Conservation (phyloP, 768 basidiomycete genomes). For the Polyporus arcularius region DNA sequence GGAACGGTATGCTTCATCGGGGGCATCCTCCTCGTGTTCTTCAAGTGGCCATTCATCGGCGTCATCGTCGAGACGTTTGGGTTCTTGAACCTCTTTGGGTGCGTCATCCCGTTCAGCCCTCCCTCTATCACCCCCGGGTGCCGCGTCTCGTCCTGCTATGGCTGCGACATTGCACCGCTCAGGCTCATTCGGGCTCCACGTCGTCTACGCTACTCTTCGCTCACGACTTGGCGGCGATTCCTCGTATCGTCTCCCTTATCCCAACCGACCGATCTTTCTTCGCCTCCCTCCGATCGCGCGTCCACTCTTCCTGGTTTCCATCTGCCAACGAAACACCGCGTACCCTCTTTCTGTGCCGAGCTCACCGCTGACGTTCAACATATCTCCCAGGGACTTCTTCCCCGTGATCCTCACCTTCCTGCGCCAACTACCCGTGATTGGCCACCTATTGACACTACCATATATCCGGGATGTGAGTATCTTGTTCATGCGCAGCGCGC, state of each 20-base stretch:
- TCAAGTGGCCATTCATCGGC: constrained; percentile 94
- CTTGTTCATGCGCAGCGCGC: too few species aligned
- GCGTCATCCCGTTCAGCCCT: constrained; percentile 24
- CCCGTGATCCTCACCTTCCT: constrained; percentile 97
- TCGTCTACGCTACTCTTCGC: too few species aligned
- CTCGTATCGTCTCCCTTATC: not conserved
- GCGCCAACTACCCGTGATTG: constrained; percentile 90
- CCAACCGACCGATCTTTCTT: not conserved
- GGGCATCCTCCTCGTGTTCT: constrained; percentile 89
- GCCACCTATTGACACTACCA: constrained; percentile 82
- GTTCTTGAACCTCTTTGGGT: constrained; percentile 98
- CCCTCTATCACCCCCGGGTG: not conserved
- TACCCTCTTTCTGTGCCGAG: too few species aligned
- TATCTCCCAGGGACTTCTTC: constrained; percentile 85
- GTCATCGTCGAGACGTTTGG: constrained; percentile 95
- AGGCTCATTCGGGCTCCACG: too few species aligned
- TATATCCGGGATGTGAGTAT: constrained; percentile 78
- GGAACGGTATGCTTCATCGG: constrained; percentile 88
- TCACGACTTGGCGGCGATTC: too few species aligned
- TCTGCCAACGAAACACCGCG: too few species aligned
- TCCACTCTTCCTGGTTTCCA: too few species aligned
- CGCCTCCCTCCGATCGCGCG: not conserved
- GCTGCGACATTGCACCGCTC: too few species aligned
- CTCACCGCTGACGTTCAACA: not conserved
- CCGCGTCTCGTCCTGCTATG: too few species aligned